These are phyloP conservation scores for Smallanthus sonchifolius DNA, from an alignment of 129 eudicot genomes.

Conservation along the genomic window DNA sequence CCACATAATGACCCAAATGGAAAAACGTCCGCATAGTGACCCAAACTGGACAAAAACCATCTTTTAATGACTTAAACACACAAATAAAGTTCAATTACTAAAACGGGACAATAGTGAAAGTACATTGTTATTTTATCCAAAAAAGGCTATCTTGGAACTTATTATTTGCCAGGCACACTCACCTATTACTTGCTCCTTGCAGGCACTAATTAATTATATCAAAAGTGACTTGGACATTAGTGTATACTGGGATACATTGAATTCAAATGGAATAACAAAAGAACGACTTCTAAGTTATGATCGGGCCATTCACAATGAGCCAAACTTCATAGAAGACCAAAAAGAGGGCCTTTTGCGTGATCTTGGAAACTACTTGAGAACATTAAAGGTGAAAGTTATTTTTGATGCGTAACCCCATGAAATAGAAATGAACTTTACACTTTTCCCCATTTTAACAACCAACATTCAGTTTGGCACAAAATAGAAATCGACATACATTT, in stretches of 20 bases:
- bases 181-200: conserved; percentile 13
- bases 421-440: background rate
- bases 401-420: background rate
- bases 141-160: background rate
- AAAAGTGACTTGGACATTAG: conserved; percentile 74
- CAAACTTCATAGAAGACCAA: conserved; percentile 72
- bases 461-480: background rate
- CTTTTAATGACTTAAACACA: background rate
- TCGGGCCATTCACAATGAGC: conserved; percentile 87
- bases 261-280: conserved; percentile 90
- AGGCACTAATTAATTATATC: conserved; percentile 95
- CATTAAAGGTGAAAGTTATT: conserved; percentile 60
- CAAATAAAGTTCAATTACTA: background rate
- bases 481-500: background rate
- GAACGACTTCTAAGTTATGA: conserved; percentile 98
- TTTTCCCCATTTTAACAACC: background rate
- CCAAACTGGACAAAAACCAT: background rate
- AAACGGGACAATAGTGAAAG: background rate
- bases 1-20: background rate
- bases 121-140: background rate
- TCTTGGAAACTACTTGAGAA: conserved; percentile 88
- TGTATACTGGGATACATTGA: conserved; percentile 91
- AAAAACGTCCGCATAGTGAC: background rate
- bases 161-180: background rate
- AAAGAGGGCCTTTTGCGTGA: conserved; percentile 97